Evolutionary conservation across 2,329 filamentous ascomycete species (phyloP), one percentile per base, ranked within the genome.

Genomic region (Parastagonospora avenae): DNA sequence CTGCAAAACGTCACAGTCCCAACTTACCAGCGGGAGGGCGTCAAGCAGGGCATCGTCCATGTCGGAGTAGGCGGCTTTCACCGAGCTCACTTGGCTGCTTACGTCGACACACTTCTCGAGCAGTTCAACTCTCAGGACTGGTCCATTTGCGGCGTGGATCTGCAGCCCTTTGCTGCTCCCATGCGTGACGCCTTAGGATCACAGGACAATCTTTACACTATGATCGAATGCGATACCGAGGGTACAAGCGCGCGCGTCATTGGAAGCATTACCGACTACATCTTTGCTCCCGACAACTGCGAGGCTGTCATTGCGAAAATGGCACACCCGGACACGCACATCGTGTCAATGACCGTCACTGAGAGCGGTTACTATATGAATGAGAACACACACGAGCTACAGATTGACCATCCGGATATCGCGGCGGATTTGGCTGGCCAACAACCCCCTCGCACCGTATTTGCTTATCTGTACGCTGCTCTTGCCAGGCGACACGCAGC

Each of bases 361-460:
- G 64, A 67, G 55, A 66, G 63, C 46, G 64, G 64, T 7, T 67
- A 67, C 52, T 67, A 62, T 46, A 57, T 62, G 54, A 67, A 67
- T 52, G 64, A 67, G 55, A 67, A 66, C 53, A 66, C 64, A 31
- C 64, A 66, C 42, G 51, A 67, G 54, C 58, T 67, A 24, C 52
- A 59, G 32, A 50, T 55, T 12, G 60, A 63, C n/a, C 56, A 67
- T 48, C 63, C 64, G 4, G 62, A 67, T 32, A 64, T 67, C 30
- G 63, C 52, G n/a, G 52, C 52, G 14, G 64, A 67, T 39, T 46
- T 67, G 29, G 54, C 57, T 30, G 63, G 63, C 46, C 50, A 54
- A 24, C 47, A 53, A 14, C 58, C 64, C 43, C 61, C 63, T 4
- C 63, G 60, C 42, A 67, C 64, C 16, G 59, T 63, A 48, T 67